phyloP scores from a whole-genome alignment of 2,329 filamentous ascomycete genomes.

The Alternaria burnsii region DNA sequence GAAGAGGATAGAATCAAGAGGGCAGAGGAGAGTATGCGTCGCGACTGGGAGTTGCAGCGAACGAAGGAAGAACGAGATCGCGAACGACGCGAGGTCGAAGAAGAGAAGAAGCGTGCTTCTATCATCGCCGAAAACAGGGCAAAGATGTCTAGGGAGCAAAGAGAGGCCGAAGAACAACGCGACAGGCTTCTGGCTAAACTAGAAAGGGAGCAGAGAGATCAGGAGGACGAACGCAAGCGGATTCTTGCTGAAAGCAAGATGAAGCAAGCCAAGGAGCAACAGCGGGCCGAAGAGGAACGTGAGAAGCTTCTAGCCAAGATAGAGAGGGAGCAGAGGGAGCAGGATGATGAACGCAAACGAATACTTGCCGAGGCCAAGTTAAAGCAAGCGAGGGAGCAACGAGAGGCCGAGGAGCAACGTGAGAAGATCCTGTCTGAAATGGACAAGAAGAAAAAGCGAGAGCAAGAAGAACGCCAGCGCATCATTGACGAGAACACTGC shows the following conservation, averaged over 20 bases:
- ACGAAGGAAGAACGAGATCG: slow-evolving; percentile 45
- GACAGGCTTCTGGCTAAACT: slow-evolving; percentile 38
- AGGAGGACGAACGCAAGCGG: slow-evolving; percentile 36
- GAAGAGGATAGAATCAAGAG: slow-evolving; percentile 38
- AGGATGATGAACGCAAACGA: slow-evolving; percentile 37
- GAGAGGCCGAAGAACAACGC: slow-evolving; percentile 36
- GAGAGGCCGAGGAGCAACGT: slow-evolving; percentile 29
- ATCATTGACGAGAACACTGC: slow-evolving; percentile 45
- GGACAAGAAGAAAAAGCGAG: slow-evolving; percentile 49
- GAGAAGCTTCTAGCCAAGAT: slow-evolving; percentile 38
- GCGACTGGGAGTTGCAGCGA: slow-evolving; percentile 43
- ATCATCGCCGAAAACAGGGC: slow-evolving; percentile 48
- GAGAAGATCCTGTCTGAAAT: slow-evolving; percentile 46
- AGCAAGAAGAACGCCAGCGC: slow-evolving; percentile 35
- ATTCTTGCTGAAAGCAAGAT: slow-evolving; percentile 44
- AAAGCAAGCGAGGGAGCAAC: slow-evolving; percentile 34
- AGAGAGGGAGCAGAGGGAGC: slow-evolving; percentile 37
- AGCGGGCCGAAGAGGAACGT: slow-evolving; percentile 32
- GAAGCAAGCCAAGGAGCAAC: slow-evolving; percentile 39
- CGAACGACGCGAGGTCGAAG: slow-evolving; percentile 50
- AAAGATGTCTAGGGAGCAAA: slow-evolving; percentile 30
- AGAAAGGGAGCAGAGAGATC: slow-evolving; percentile 37
- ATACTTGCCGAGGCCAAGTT: slow-evolving; percentile 44
- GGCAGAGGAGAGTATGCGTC: slow-evolving; percentile 42
- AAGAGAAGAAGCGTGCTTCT: slow-evolving; percentile 51